Conservation (phyloP, 2,329 filamentous ascomycete species). For the Colletotrichum abscissum region DNA sequence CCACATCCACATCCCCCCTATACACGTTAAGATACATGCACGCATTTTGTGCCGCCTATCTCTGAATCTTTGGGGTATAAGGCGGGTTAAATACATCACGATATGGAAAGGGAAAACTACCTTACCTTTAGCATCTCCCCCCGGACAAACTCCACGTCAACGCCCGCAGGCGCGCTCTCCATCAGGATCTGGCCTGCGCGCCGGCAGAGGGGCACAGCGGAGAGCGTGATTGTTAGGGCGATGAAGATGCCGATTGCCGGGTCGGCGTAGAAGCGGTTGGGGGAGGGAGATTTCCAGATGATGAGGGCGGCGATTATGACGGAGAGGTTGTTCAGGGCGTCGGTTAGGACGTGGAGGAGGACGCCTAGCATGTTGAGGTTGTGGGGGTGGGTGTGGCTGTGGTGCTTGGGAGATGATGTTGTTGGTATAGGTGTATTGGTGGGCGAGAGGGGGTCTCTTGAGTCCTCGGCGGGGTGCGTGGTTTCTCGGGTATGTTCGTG, state of each 20-base stretch:
- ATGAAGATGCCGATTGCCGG: constrained; percentile 77
- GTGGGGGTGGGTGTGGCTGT: constrained; percentile 62
- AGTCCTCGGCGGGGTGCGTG: background rate
- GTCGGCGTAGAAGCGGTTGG: constrained; percentile 76
- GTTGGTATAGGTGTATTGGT: background rate
- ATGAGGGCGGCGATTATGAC: constrained; percentile 77
- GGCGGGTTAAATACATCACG: too few species aligned
- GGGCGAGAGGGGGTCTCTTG: background rate
- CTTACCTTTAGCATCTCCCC: constrained; percentile 74
- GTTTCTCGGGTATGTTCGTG: background rate
- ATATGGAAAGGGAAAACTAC: background rate
- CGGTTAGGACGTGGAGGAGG: constrained; percentile 76
- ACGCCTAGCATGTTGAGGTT: constrained; percentile 79
- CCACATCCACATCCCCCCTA: too few species aligned
- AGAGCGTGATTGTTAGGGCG: constrained; percentile 76
- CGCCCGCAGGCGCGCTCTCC: constrained; percentile 71
- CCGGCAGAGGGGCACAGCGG: constrained; percentile 71
- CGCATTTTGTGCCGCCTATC: too few species aligned
- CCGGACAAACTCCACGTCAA: constrained; percentile 71
- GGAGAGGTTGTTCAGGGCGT: constrained; percentile 81
- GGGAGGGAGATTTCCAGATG: constrained; percentile 73
- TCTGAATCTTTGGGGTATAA: too few species aligned
- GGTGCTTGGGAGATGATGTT: constrained; percentile 42
- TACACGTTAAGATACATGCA: too few species aligned
- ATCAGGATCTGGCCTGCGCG: constrained; percentile 74